Evolutionary conservation across 768 basidiomycete genomes (phyloP).

Genomic region (Boletellus ananiceps): DNA sequence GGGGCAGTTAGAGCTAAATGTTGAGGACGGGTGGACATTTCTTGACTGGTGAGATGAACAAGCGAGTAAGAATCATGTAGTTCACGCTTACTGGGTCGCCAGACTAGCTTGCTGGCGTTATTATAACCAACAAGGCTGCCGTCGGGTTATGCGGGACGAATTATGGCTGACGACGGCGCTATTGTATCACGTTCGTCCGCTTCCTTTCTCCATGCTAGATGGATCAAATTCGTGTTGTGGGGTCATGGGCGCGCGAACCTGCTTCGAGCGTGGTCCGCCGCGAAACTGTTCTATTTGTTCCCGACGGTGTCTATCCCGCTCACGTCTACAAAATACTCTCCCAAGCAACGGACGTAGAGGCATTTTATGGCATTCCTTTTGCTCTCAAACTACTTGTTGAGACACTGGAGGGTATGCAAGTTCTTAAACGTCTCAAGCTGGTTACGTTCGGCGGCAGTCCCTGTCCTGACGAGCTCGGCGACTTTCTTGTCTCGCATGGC

Average conservation of each 20-base stretch:
- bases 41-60: neutral
- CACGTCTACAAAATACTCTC: too few species aligned
- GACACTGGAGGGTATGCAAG: slow-evolving; percentile 38
- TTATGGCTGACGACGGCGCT: too few species aligned
- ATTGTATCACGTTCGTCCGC: slow-evolving; percentile 29
- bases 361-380: slow-evolving; percentile 29
- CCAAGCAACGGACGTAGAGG: slow-evolving; percentile 31
- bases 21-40: neutral
- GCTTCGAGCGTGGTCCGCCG: slow-evolving; percentile 42
- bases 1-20: neutral
- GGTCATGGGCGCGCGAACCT: slow-evolving; percentile 22
- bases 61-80: too few species aligned
- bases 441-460: slow-evolving; percentile 51
- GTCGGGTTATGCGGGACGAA: slow-evolving; percentile 35
- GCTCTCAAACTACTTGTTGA: slow-evolving; percentile 45
- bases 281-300: slow-evolving; percentile 42
- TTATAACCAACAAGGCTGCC: slow-evolving; percentile 34
- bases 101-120: too few species aligned
- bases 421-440: slow-evolving; percentile 45
- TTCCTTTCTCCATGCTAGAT: neutral
- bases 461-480: slow-evolving; percentile 51
- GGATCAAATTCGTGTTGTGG: too few species aligned
- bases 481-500: slow-evolving; percentile 43
- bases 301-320: slow-evolving; percentile 33
- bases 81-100: too few species aligned